Base-by-base conservation (phyloP, 495 filamentous ascomycete species). In the Tuber indicum region DNA sequence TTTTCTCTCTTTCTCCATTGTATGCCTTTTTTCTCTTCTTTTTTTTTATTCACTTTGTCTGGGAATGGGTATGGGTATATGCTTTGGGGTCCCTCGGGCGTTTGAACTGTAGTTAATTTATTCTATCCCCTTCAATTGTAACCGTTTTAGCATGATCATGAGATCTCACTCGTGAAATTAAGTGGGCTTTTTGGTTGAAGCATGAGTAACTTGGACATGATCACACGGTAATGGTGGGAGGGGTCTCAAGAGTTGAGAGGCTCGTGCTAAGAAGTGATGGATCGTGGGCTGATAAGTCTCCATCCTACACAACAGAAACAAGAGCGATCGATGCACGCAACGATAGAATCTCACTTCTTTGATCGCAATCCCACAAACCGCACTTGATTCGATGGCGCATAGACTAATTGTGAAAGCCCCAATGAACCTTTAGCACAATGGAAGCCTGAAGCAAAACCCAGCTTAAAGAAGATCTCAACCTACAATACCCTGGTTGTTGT, bases 21-120 rank as follows among this genome's bases (percentile, higher is more conserved):
- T 32, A 6, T 9, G 58, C 58, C 36, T 66, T 26, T 7, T 66
- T 36, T 66, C 4, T 5, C 4, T 5, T 41, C 39, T 41, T 41
- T 41, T 66, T 26, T 26, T 66, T 62, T 66, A 36, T 66, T 66
- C 26, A 66, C 58, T 66, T 66, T 66, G 58, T 66, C 58, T 66
- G 26, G 58, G n/a, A 36, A 66, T 36, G 58, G 58, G 26, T 66
- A 66, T 66, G 32, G 58, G 58, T 66, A 19, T 66, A 66, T 36
- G 58, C 14, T 66, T 66, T 36, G 12, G 58, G 58, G 14, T 66
- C 32, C 58, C 58, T 66, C 16, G 26, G 58, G 58, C 58, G 58
- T 66, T 66, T 36, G 58, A 66, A 66, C 26, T 66, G n/a, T 66
- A 66, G 26, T 36, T 66, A 66, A 32, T 66, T 32, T 66, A 66